Evolutionary conservation across 345 rosid species (phyloP), one percentile per base, ranked within the genome.

Genomic region (Acer saccharum): DNA sequence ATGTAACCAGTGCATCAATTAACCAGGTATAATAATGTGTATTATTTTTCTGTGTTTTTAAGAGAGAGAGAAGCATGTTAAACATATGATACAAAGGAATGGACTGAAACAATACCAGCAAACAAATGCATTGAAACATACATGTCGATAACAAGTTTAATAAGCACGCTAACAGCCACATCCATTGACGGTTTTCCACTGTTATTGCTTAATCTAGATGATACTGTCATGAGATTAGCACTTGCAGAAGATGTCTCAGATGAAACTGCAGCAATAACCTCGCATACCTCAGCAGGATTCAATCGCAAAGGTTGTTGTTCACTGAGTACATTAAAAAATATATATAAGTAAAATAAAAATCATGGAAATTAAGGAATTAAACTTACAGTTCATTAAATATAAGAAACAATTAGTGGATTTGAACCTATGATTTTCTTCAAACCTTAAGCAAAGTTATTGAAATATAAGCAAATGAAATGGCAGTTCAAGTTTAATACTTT

Each of bases 101-200:
- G 65, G 43, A 58, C 5, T 35, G 57, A 75, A 68, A 71, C 16
- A 72, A 63, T 78, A 63, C 63, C 82, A 75, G 66, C 18, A 50
- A 75, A 27, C 58, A 57, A 68, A 64, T 62, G 25, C 27, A 71
- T n/a, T 13, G 25, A 44, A 75, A 77, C 90, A 61, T 94, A 96
- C 99, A 94, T 96, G 92, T 96, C 99, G 14, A 96, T 94, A 68
- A 96, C 89, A 80, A 96, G 97, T 84, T 96, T 96, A 77, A 96
- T 91, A 72, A 96, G 97, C 78, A 96, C 98, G 87, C 99, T 96
- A 80, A 94, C 95, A 74, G 98, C 98, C 81, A 93, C 98, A 84
- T 96, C 99, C 89, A 92, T 87, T 1, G 97, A 88, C 10, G 97
- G 97, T 90, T 91, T 96, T 83, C 97, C 90, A 81, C 88, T 87